Evolutionary conservation across 1,139 yeast species (phyloP).

Genomic region (Zygosaccharomyces pseudobailii): DNA sequence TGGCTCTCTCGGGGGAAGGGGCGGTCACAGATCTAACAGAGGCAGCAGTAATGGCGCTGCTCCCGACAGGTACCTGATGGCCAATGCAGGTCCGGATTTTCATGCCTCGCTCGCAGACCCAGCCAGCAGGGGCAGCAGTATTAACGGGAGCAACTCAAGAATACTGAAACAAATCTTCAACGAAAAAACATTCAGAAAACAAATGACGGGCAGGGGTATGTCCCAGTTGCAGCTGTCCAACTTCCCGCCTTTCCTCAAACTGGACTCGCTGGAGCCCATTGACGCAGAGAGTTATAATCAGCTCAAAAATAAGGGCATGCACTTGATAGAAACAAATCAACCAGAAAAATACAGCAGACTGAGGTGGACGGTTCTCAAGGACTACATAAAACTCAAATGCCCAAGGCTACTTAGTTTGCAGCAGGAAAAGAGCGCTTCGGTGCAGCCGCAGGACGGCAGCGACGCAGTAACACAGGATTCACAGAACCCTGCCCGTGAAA

Average conservation of each 20-base stretch:
- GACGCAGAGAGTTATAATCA: slow-evolving; percentile 7
- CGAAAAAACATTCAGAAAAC: slow-evolving; percentile 32
- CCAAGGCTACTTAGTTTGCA: slow-evolving; percentile 24
- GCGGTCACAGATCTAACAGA: too few species aligned
- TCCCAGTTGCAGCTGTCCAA: slow-evolving; percentile 29
- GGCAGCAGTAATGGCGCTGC: not conserved
- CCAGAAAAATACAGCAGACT: slow-evolving; percentile 29
- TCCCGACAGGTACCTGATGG: not conserved
- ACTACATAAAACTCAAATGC: slow-evolving; percentile 32
- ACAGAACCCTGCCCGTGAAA: slow-evolving; percentile 4
- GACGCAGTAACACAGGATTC: not conserved
- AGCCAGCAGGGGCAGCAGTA: not conserved
- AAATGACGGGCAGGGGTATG: slow-evolving; percentile 35
- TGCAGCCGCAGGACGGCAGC: slow-evolving; percentile 6
- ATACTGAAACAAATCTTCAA: slow-evolving; percentile 30
- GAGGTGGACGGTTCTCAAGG: slow-evolving; percentile 34
- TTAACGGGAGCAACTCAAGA: slow-evolving; percentile 12
- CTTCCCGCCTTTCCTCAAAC: slow-evolving; percentile 32
- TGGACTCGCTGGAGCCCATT: slow-evolving; percentile 19
- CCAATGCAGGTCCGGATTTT: not conserved
- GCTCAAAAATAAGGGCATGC: slow-evolving; percentile 7
- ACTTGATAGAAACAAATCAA: slow-evolving; percentile 13
- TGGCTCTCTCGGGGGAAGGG: not conserved
- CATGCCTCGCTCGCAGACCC: not conserved
- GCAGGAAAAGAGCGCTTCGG: slow-evolving; percentile 4